Conservation (phyloP, 441 rosid genomes). For the Syzygium malaccense region DNA sequence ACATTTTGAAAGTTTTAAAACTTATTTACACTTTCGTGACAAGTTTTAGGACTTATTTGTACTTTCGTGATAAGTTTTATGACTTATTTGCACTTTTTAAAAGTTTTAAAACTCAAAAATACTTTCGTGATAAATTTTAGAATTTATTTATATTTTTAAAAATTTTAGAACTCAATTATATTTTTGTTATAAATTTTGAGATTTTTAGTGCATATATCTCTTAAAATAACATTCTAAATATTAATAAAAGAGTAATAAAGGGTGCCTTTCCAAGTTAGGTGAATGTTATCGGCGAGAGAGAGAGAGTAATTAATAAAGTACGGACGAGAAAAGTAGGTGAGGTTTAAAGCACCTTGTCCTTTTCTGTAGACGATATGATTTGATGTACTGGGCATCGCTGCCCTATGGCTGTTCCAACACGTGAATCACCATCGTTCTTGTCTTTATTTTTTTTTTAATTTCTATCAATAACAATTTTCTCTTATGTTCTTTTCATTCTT, state of each 20-base stretch:
- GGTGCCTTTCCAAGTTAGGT: neutral
- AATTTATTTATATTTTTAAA: too few species aligned
- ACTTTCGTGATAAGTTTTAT: too few species aligned
- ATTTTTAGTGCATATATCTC: too few species aligned
- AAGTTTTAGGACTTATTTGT: too few species aligned
- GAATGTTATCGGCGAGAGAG: neutral
- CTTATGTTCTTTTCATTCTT: neutral
- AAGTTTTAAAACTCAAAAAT: too few species aligned
- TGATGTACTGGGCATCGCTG: neutral
- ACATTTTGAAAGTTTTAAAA: too few species aligned
- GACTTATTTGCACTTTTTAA: too few species aligned
- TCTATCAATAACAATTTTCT: neutral
- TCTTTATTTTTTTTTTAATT: neutral
- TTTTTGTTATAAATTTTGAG: too few species aligned
- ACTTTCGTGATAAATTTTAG: too few species aligned
- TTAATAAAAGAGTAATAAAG: neutral
- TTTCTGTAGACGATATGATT: neutral
- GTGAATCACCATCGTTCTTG: neutral
- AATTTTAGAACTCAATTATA: too few species aligned
- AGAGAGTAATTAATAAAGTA: neutral
- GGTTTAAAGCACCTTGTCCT: neutral
- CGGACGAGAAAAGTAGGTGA: neutral
- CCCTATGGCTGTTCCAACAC: neutral
- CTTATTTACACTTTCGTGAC: too few species aligned
- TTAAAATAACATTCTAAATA: too few species aligned